Percentiles rank a stretch among this genome's conserved stretches.
Conservation (phyloP, 108 stramenopile genomes). For the Parmales sp. region DNA sequence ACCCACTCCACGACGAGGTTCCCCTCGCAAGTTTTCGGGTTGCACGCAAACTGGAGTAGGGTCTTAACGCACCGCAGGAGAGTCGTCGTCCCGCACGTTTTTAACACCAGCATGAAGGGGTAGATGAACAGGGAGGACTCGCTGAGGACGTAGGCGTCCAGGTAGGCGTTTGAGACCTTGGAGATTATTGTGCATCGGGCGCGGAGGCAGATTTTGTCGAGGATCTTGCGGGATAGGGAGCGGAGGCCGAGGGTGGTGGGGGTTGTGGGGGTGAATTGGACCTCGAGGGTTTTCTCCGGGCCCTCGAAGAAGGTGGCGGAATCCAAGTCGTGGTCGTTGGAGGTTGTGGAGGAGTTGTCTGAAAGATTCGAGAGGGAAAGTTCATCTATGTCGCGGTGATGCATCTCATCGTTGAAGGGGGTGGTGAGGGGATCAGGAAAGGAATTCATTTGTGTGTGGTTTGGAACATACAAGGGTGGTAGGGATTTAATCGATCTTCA, state of each 20-base stretch:
- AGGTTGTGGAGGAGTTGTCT: too few species aligned
- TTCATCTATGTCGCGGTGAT: too few species aligned
- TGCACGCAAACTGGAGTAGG: slow-evolving; percentile 70
- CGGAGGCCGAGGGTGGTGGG: slow-evolving; percentile 65
- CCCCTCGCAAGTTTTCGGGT: slow-evolving; percentile 26
- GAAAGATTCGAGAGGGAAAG: too few species aligned
- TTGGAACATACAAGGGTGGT: too few species aligned
- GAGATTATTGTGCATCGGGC: slow-evolving; percentile 94
- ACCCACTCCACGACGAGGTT: slow-evolving; percentile 96
- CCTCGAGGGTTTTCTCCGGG: slow-evolving; percentile 59
- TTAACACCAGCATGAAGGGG: slow-evolving; percentile 93
- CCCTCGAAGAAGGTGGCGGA: slow-evolving; percentile 33
- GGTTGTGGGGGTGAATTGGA: slow-evolving; percentile 46
- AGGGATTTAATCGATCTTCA: too few species aligned
- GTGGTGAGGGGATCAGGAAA: too few species aligned
- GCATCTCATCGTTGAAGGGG: too few species aligned
- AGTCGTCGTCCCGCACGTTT: slow-evolving; percentile 99
- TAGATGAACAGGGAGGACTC: slow-evolving; percentile 98
- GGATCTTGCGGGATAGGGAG: slow-evolving; percentile 51
- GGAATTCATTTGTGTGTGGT: too few species aligned
- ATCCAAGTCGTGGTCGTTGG: too few species aligned
- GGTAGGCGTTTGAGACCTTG: slow-evolving; percentile 75
- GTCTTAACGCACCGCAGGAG: slow-evolving; percentile 87
- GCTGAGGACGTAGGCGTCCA: slow-evolving; percentile 93
- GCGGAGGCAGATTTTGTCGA: slow-evolving; percentile 81